These are phyloP conservation scores for Xerocomellus intermedius DNA, from an alignment of 768 basidiomycete genomes.

Conservation along the genomic window DNA sequence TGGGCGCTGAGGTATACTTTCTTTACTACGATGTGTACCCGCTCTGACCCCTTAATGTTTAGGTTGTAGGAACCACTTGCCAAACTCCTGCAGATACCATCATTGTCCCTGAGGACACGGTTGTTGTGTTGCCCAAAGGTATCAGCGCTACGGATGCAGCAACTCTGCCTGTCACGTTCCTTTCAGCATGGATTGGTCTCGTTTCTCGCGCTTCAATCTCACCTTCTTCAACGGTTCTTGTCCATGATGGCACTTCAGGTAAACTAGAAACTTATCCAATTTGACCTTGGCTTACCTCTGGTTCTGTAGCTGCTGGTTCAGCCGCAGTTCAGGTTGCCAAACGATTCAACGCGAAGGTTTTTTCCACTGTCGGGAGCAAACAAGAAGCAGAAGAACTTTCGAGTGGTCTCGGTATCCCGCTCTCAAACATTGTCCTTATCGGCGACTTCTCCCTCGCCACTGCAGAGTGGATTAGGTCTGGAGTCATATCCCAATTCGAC, in stretches of 20 bases:
- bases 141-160: constrained; percentile 19
- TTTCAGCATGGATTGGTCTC: constrained; percentile 30
- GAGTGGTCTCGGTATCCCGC: constrained; percentile 6
- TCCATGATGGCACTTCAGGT: constrained; percentile 30
- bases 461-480: constrained; percentile 14
- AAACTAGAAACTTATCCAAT: background rate
- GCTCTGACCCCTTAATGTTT: background rate
- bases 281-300: background rate
- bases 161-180: constrained; percentile 20
- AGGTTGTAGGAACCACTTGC: constrained; percentile 21
- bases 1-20: constrained; percentile 8
- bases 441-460: constrained; percentile 9
- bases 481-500: constrained; percentile 18
- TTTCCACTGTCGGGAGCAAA: constrained; percentile 20
- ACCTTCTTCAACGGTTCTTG: constrained; percentile 22
- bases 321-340: constrained; percentile 28
- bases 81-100: constrained; percentile 17
- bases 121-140: constrained; percentile 15
- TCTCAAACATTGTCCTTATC: constrained; percentile 10
- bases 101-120: constrained; percentile 11
- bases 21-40: background rate
- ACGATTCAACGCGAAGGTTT: constrained; percentile 18
- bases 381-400: constrained; percentile 18
- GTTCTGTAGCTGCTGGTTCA: constrained; percentile 19
- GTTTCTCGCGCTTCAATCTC: constrained; percentile 17